phyloP scores from a whole-genome alignment of 768 basidiomycete genomes.

The Cantharellus cinnabarinus region DNA sequence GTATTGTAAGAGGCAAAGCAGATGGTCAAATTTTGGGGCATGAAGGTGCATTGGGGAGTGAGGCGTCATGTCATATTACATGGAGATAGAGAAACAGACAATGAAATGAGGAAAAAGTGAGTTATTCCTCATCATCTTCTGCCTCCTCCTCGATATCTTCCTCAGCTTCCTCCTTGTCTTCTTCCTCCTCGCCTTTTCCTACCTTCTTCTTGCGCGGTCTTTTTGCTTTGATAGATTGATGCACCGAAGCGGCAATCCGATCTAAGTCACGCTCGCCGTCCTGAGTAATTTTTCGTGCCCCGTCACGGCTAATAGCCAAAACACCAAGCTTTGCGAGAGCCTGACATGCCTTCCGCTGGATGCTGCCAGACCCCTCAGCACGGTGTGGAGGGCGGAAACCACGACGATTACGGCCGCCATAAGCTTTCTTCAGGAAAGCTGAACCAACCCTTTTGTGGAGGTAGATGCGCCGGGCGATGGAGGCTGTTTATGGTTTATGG shows the following conservation, averaged over 20 bases:
- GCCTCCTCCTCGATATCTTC: background rate
- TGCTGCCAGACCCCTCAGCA: constrained; percentile 60
- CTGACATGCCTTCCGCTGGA: constrained; percentile 92
- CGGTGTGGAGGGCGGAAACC: constrained; percentile 96
- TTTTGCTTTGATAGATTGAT: constrained; percentile 12
- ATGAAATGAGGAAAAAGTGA: too few relatives aligned
- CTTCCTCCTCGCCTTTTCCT: background rate
- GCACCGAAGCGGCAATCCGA: constrained; percentile 78
- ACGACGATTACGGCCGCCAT: constrained; percentile 88
- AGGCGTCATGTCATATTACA: too few relatives aligned
- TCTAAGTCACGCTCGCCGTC: constrained; percentile 93
- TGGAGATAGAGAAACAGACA: too few relatives aligned
- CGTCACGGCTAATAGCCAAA: constrained; percentile 79
- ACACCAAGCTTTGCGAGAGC: constrained; percentile 98
- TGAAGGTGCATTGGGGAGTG: too few relatives aligned
- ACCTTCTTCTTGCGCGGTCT: background rate
- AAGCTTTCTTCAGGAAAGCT: constrained; percentile 84
- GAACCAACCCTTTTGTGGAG: constrained; percentile 94
- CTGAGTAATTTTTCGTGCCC: constrained; percentile 88
- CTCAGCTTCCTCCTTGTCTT: background rate
- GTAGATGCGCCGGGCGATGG: constrained; percentile 97
- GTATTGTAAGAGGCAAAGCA: too few relatives aligned
- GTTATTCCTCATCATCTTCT: background rate
- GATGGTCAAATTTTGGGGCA: too few relatives aligned
- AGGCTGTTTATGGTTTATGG: constrained; percentile 31